Evolutionary conservation across 163 green algal genomes (phyloP).

Genomic region (Prototheca wickerhamii): DNA sequence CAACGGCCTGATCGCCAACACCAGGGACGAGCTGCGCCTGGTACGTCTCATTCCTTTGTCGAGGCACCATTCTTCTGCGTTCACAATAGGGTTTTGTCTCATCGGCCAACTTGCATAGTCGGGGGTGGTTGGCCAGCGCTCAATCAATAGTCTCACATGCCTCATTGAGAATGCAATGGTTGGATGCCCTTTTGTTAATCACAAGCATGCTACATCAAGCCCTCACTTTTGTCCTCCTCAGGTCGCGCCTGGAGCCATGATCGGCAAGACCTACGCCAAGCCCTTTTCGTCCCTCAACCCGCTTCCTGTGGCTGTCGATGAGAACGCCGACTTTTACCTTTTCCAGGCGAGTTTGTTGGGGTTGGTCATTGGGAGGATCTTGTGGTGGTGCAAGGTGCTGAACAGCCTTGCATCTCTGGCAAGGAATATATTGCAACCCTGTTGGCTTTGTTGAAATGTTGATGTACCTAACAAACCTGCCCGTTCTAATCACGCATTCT

Average conservation of each 20-base stretch:
- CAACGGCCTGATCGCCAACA: not conserved
- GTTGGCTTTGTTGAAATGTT: too few species aligned
- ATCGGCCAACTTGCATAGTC: too few species aligned
- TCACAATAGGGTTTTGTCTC: too few species aligned
- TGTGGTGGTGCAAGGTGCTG: not conserved
- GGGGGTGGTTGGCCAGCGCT: too few species aligned
- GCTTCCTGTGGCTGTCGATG: not conserved
- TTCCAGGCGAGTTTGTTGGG: not conserved
- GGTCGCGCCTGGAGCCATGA: not conserved
- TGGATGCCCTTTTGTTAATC: not conserved
- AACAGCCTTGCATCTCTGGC: not conserved
- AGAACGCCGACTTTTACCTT: not conserved
- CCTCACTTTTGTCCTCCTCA: not conserved
- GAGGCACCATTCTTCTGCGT: not conserved
- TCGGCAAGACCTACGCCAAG: slow-evolving; percentile 2
- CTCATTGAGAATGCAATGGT: too few species aligned
- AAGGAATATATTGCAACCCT: not conserved
- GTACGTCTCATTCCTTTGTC: not conserved
- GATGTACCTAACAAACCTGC: too few species aligned
- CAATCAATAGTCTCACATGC: too few species aligned
- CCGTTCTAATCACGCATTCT: not conserved
- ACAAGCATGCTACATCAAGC: not conserved
- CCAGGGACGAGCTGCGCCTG: not conserved
- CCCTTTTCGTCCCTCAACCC: not conserved
- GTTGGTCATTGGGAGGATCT: not conserved